These are phyloP conservation scores for Phyllosticta citriasiana DNA, from an alignment of 2,329 filamentous ascomycete genomes.

Conservation along the genomic window DNA sequence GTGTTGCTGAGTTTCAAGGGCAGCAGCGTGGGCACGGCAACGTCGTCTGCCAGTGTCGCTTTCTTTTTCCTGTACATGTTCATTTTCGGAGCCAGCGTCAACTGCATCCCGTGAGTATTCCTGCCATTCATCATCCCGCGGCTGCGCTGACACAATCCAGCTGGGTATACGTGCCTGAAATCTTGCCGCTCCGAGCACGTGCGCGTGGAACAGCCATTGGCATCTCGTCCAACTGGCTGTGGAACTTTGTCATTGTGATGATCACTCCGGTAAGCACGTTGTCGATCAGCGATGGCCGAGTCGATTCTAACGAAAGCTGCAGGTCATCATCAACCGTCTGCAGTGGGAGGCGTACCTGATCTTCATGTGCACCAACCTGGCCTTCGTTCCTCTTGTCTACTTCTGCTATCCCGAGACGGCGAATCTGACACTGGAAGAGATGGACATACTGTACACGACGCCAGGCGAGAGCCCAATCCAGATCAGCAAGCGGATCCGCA, in stretches of 20 bases:
- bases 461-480: conserved; percentile 7
- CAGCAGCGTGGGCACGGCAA: conserved; percentile 17
- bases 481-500: conserved; percentile 7
- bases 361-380: conserved; percentile 9
- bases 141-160: no score
- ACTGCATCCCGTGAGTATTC: conserved; percentile 41
- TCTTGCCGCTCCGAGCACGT: conserved; percentile 23
- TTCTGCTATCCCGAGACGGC: conserved; percentile 27
- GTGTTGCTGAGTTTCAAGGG: conserved; percentile 7
- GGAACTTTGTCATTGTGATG: conserved; percentile 10
- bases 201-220: conserved; percentile 28
- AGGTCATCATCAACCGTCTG: conserved; percentile 9
- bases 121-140: conserved; percentile 23
- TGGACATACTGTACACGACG: conserved; percentile 21
- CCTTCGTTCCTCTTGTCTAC: conserved; percentile 15
- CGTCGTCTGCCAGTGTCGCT: conserved; percentile 35
- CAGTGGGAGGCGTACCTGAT: conserved; percentile 10
- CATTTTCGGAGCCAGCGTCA: conserved; percentile 42
- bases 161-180: conserved; percentile 28
- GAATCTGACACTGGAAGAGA: conserved; percentile 26
- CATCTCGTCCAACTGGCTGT: conserved; percentile 29
- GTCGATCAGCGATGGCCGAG: conserved; percentile 33
- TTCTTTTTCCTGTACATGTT: conserved; percentile 43
- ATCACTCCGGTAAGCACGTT: conserved; percentile 13
- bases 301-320: conserved; percentile 12